Evolutionary conservation across 1,284 basidiomycete species (phyloP), one percentile per base, ranked within the genome.

Genomic region (Psilocybe mexicana): DNA sequence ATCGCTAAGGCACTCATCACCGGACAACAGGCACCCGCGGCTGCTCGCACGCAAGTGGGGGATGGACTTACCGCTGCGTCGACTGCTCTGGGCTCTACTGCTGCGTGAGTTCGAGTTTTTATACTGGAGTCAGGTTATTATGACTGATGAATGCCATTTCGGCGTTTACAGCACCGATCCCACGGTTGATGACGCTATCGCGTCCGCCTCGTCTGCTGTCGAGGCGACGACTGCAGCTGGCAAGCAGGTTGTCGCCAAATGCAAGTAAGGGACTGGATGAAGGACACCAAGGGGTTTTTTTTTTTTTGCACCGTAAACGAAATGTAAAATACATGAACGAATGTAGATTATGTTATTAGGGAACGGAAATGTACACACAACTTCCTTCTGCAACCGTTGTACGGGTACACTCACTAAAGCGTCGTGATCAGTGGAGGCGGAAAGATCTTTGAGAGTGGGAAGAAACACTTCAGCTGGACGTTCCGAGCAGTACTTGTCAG

Each of bases 1-100:
- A 62, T 62, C 43, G 61, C 61, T 1, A 52, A 38, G 23, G 58
- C 61, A 6, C 53, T 62, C 23, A 42, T 62, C 6, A 62, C 58
- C 12, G 58, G 58, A 43, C 58, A 62, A 43, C 46, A 47, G 26
- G 61, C 61, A 1, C 61, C 61, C 3, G 61, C 58, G 1, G 55
- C 52, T n/a, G 61, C 58, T n/a, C 52, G 61, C 23, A 47, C 60
- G 18, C 55, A 62, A 30, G 61, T 62, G 0, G 48, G 26, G 28
- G 45, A 55, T 23, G 61, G 61, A 2, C 46, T 62, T 3, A 50
- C 6, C 25, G 18, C 55, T 28, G 58, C 58, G 3, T 48, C 57
- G 3, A 60, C 53, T 14, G 58, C 61, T 5, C 56, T 62, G 14
- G 46, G 54, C 10, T 45, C 49, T 2, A 55, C 55, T 5, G 45